Evolutionary conservation across 108 stramenopile species (phyloP), one percentile per base, ranked within the genome.

Genomic region (Pseudonitzschia multiseries): DNA sequence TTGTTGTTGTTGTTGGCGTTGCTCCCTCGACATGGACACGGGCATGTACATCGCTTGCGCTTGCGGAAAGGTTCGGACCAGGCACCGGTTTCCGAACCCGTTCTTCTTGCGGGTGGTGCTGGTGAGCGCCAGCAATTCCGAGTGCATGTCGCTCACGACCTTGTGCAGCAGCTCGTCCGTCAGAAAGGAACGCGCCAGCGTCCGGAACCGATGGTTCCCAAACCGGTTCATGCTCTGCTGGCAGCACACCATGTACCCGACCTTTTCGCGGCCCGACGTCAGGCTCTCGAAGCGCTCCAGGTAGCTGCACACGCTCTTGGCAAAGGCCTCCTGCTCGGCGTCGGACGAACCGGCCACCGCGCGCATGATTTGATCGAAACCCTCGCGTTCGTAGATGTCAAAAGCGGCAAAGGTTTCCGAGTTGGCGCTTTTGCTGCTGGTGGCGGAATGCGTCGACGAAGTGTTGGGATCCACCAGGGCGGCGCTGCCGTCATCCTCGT

Each of bases 201-300:
- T 65, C 50, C 76, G 73, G 57, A 87, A 83, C 13, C 80, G 69
- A 8, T 74, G 83, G 57, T 87, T 87, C 2, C 86, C 83, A 63
- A 77, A 87, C 2, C 81, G 83, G 17, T 80, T 78, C 83, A 79
- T 73, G 28, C 81, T 81, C 73, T 84, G 80, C 56, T 84, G 83
- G 46, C 83, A 82, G 62, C 79, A 84, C 14, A 87, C 74, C 53
- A 84, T 77, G 52, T 83, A 87, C 2, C 83, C 86, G 44, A 83
- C 75, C 42, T 78, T 79, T 53, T 77, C 77, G 0, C 71, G 76
- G 28, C 81, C 84, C n/a, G 72, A 60, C 14, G 80, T 61, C 0
- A 86, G 81, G 43, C 68, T 76, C 46, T 87, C 86, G 74, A 84
- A 82, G 2, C 79, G 53, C 62, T 84, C 82, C 17, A 87, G 56